Evolutionary conservation across 2,329 filamentous ascomycete genomes (phyloP).

Genomic region (Phialocephala subalpina): DNA sequence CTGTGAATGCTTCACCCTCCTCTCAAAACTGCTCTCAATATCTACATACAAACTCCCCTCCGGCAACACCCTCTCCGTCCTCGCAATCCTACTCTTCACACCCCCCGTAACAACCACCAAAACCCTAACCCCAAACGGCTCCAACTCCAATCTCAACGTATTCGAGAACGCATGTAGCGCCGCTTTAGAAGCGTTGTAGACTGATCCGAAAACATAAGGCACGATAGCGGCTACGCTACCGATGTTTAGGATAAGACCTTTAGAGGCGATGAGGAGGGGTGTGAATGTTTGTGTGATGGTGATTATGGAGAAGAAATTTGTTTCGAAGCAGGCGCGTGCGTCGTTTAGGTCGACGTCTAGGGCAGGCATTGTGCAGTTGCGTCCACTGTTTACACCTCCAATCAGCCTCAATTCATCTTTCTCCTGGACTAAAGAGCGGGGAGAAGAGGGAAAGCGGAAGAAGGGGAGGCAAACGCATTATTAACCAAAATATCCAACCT

Average conservation of each 20-base stretch:
- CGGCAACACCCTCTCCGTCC: constrained; percentile 26
- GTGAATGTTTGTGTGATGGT: constrained; percentile 53
- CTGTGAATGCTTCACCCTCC: constrained; percentile 37
- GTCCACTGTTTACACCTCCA: constrained; percentile 33
- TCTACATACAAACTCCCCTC: constrained; percentile 35
- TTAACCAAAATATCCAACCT: constrained; percentile 32
- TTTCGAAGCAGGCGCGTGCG: constrained; percentile 44
- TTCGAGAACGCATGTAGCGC: constrained; percentile 52
- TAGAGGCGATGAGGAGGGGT: constrained; percentile 43
- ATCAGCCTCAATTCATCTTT: constrained; percentile 5
- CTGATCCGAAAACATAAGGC: constrained; percentile 82
- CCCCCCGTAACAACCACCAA: constrained; percentile 39
- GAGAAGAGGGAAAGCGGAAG: neutral
- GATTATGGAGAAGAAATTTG: constrained; percentile 52
- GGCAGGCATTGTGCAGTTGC: constrained; percentile 36
- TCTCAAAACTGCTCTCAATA: constrained; percentile 32
- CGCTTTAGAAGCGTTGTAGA: constrained; percentile 94
- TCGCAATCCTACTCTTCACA: constrained; percentile 34
- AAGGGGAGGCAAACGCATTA: constrained; percentile 20
- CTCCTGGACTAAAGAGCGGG: neutral
- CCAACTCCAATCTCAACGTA: constrained; percentile 40
- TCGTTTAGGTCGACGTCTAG: constrained; percentile 45
- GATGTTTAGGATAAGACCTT: constrained; percentile 40
- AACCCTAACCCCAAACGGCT: constrained; percentile 38
- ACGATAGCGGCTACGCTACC: constrained; percentile 66